Base-by-base conservation (phyloP, 495 filamentous ascomycete genomes). In the Penicillium lividum region DNA sequence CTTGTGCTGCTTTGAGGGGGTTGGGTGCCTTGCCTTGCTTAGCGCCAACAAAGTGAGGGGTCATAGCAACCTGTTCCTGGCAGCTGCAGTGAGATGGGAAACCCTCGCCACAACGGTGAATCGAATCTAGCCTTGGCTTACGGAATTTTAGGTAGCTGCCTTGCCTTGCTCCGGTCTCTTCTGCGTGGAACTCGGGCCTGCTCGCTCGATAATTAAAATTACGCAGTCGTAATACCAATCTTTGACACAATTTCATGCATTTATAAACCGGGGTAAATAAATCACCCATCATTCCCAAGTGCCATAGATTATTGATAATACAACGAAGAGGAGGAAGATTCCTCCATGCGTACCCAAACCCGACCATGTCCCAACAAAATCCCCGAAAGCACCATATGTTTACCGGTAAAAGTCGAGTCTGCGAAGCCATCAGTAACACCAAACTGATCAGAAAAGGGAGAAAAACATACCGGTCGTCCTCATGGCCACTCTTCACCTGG, bases 401-500 rank as follows among this genome's bases (percentile, higher is more conserved):
- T 78, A 83, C 61, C 78, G 78, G 73, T 84, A 84, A 73, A 84
- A 84, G 61, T 84, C 82, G 63, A 78, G 78, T 36, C 79, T 83
- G 50, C 47, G 47, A 59, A 9, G 40, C 18, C 47, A 47, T 69
- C 51, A 72, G 69, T 57, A 60, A 59, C 5, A 45, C 28, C 48
- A 52, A 33, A 27, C 29, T 44, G 44, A 28, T 16, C 15, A 22
- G 15, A 34, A 55, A 55, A 8, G 13, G 59, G 15, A 48, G 44
- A 45, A 8, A 30, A 48, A 73, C 77, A 54, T 71, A 78, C 79
- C 82, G 73, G 62, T 82, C 77, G 29, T 81, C 84, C 72, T 97
- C 93, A 51, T 83, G 85, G 51, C 88, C 83, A 53, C 88, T 89
- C 82, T 96, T 97, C 59, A 98, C 94, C 71, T 98, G 94, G 66